Conservation (phyloP, 2,329 filamentous ascomycete species). For the Didymosphaeria variabile region DNA sequence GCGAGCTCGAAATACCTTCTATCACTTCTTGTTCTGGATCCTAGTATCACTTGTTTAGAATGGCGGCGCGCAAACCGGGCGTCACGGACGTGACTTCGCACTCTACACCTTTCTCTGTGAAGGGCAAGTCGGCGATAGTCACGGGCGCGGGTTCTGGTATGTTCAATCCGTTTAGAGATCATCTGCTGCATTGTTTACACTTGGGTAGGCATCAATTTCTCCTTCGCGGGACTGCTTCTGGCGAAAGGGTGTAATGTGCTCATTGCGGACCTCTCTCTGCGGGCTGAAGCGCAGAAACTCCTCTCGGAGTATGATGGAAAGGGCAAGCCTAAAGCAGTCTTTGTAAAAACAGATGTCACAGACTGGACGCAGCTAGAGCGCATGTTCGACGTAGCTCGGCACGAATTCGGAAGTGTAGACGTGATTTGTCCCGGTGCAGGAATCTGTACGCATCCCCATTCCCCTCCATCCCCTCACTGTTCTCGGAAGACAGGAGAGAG, state of each 20-base stretch:
- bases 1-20: too few species aligned
- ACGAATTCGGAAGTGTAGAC: conserved; percentile 50
- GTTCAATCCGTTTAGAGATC: neutral
- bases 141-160: conserved; percentile 56
- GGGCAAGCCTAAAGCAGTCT: conserved; percentile 50
- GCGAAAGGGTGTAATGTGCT: conserved; percentile 57
- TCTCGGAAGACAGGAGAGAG: too few species aligned
- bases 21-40: too few species aligned
- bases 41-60: neutral
- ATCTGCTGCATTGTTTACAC: neutral
- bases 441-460: conserved; percentile 37
- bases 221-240: conserved; percentile 57
- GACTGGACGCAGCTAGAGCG: conserved; percentile 44
- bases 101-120: conserved; percentile 45
- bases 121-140: conserved; percentile 58
- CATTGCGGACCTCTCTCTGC: conserved; percentile 57
- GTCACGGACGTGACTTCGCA: conserved; percentile 13
- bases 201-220: conserved; percentile 56
- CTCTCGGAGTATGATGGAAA: conserved; percentile 45
- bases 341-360: conserved; percentile 55
- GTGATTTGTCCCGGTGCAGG: conserved; percentile 61
- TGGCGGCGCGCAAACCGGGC: conserved; percentile 19
- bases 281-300: conserved; percentile 58
- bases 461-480: neutral
- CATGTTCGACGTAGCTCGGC: conserved; percentile 43